A percentile compares a stretch with the other conserved stretches of the same genome.
phyloP scores from a whole-genome alignment of 345 rosid species.

The Orychophragmus violaceus region DNA sequence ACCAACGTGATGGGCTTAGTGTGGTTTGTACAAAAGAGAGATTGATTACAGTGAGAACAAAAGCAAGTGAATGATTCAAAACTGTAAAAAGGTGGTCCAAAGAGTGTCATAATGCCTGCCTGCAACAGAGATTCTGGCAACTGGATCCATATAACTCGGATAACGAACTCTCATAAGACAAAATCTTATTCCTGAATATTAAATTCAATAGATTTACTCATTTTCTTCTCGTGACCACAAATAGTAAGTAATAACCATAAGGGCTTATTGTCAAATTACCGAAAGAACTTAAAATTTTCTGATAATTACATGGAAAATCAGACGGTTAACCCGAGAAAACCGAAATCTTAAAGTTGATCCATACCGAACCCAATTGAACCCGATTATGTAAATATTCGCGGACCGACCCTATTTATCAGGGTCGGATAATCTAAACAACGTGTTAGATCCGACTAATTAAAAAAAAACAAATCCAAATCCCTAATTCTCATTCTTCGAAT shows the following conservation, averaged over 20 bases:
- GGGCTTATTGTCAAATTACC: too few relatives aligned
- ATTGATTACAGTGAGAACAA: constrained; percentile 10
- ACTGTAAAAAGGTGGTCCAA: constrained; percentile 31
- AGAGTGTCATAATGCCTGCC: constrained; percentile 28
- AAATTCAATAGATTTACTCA: neutral
- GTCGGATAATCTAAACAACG: too few relatives aligned
- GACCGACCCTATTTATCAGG: too few relatives aligned
- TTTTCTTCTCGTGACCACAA: constrained; percentile 27
- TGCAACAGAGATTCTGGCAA: constrained; percentile 32
- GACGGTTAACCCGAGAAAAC: too few relatives aligned
- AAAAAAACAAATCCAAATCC: too few relatives aligned
- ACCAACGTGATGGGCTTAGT: neutral
- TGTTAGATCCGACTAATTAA: too few relatives aligned
- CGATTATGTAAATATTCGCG: too few relatives aligned
- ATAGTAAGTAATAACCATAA: neutral
- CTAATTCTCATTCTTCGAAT: too few relatives aligned
- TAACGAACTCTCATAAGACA: constrained; percentile 33
- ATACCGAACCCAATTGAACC: too few relatives aligned
- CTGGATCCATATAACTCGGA: constrained; percentile 31
- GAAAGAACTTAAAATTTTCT: too few relatives aligned
- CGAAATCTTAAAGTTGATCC: too few relatives aligned
- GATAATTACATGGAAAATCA: too few relatives aligned
- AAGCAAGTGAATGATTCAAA: constrained; percentile 22
- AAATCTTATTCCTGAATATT: constrained; percentile 18
- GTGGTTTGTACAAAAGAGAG: neutral